Evolutionary conservation across 2,329 filamentous ascomycete species (phyloP).

Genomic region (Triangularia verruculosa): DNA sequence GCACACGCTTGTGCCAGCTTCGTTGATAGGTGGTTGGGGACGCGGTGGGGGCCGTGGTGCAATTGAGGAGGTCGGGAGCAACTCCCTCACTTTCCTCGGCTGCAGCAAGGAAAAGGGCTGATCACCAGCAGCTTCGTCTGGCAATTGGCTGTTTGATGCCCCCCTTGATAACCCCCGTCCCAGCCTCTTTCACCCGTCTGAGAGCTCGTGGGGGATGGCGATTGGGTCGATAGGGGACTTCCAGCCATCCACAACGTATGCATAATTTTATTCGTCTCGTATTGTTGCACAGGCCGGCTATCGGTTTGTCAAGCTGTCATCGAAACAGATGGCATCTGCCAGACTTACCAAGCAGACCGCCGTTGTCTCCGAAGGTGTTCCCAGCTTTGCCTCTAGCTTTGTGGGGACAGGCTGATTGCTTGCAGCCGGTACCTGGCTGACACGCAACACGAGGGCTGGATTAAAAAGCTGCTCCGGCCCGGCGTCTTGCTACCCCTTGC

Average conservation of each 20-base stretch:
- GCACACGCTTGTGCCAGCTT: slow-evolving; percentile 11
- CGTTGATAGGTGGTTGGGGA: slow-evolving; percentile 16
- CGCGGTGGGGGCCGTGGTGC: slow-evolving; percentile 1
- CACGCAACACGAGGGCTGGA: background rate
- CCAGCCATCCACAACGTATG: slow-evolving; percentile 12
- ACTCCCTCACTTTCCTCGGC: slow-evolving; percentile 18
- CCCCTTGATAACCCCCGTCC: slow-evolving; percentile 12
- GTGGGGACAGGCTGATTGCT: background rate
- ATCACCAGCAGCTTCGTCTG: slow-evolving; percentile 18
- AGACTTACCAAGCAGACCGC: too few species aligned
- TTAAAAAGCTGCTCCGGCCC: background rate
- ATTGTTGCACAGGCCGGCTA: background rate
- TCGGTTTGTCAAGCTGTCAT: background rate
- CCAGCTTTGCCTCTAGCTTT: background rate
- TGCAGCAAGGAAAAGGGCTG: slow-evolving; percentile 23
- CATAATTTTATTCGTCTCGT: background rate
- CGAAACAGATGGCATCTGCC: background rate
- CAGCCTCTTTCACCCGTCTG: slow-evolving; percentile 25
- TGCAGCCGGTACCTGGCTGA: background rate
- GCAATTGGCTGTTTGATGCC: slow-evolving; percentile 22
- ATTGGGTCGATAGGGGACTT: slow-evolving; percentile 26
- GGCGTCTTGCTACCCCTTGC: background rate
- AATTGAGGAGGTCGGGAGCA: slow-evolving; percentile 21
- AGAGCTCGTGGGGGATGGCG: slow-evolving; percentile 27
- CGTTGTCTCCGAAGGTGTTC: background rate